Conservation (phyloP, 179 eudicot genomes). For the Drosera spatulata region DNA sequence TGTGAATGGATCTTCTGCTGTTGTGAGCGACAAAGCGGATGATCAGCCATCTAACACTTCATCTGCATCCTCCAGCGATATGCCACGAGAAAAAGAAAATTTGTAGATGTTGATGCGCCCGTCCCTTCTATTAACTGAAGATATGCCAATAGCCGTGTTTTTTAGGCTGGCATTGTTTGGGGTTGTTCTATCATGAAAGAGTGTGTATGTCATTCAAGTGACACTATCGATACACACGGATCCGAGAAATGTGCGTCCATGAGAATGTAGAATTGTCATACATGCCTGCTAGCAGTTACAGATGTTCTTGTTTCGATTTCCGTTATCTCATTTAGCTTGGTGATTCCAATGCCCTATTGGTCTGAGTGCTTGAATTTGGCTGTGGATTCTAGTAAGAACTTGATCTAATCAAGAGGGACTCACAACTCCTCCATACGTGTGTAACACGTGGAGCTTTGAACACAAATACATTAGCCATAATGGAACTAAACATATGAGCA, state of each 20-base stretch:
- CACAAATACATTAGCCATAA: too few species aligned
- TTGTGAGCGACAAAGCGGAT: slow-evolving; percentile 29
- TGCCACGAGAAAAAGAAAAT: slow-evolving; percentile 20
- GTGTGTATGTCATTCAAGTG: not conserved
- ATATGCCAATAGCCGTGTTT: slow-evolving; percentile 23
- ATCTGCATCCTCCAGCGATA: slow-evolving; percentile 14
- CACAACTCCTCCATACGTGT: too few species aligned
- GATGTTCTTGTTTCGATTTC: too few species aligned
- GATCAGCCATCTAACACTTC: slow-evolving; percentile 19
- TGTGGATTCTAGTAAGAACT: too few species aligned
- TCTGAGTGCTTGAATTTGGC: too few species aligned
- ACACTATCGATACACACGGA: not conserved
- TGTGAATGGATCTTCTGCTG: slow-evolving; percentile 21
- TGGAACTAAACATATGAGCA: too few species aligned
- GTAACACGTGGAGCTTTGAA: too few species aligned
- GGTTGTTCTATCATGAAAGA: not conserved
- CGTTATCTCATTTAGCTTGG: too few species aligned
- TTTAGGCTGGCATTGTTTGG: slow-evolving; percentile 26
- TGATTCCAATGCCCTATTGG: too few species aligned
- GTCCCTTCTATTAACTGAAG: slow-evolving; percentile 4
- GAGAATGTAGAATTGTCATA: not conserved
- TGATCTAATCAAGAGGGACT: too few species aligned
- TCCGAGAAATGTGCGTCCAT: not conserved
- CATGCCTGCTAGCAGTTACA: too few species aligned
- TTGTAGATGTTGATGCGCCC: slow-evolving; percentile 7